phyloP scores from a whole-genome alignment of 352 stramenopile species.

The Elongisporangium prolatum region DNA sequence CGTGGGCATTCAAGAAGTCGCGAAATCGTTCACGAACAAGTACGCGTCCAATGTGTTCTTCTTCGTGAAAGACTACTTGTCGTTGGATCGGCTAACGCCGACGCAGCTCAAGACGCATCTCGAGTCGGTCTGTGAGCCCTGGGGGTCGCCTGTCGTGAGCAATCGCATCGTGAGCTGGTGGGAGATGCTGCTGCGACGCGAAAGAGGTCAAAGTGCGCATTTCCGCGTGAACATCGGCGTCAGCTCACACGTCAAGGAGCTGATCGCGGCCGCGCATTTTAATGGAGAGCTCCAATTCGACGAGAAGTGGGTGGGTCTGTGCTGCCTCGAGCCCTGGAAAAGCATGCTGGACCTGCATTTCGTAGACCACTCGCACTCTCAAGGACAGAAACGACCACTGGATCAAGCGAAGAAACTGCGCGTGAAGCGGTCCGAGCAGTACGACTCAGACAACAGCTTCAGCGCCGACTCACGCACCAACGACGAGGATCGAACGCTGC shows the following conservation, averaged over 20 bases:
- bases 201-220: not conserved
- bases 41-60: constrained; percentile 4
- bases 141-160: constrained; percentile 2
- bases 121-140: constrained; percentile 1
- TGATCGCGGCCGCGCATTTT: constrained; percentile 2
- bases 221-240: not conserved
- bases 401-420: not conserved
- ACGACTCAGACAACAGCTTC: not conserved
- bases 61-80: constrained; percentile 4
- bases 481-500: not conserved
- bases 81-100: not conserved
- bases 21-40: not conserved
- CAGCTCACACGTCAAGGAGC: not conserved
- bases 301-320: not conserved
- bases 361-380: not conserved
- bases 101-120: constrained; percentile 4
- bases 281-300: constrained; percentile 1
- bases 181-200: constrained; percentile 1
- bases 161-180: not conserved
- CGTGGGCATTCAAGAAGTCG: constrained; percentile 4
- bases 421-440: not conserved
- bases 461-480: not conserved
- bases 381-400: not conserved
- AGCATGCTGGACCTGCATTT: constrained; percentile 4
- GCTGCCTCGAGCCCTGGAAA: constrained; percentile 1